Conservation (phyloP, 148 eudicot genomes). For the Persicaria maculosa region DNA sequence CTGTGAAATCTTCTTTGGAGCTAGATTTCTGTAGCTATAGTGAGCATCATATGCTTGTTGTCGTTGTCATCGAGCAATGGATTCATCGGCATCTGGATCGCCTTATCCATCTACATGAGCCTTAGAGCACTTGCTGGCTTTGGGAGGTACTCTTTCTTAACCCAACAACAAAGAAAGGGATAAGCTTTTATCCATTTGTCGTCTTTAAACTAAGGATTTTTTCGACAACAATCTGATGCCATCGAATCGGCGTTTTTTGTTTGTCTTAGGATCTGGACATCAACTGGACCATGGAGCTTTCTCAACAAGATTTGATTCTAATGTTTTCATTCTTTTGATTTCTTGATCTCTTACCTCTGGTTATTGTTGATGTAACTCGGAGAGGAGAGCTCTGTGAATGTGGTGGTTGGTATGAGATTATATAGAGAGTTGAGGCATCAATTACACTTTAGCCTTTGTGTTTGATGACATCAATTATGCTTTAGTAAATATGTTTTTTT, state of each 20-base stretch:
- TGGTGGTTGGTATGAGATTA: too few relatives aligned
- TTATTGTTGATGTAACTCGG: too few relatives aligned
- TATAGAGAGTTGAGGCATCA: too few relatives aligned
- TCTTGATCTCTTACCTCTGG: background rate
- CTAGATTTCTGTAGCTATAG: conserved; percentile 26
- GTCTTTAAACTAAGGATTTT: too few relatives aligned
- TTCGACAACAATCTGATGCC: too few relatives aligned
- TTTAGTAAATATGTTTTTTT: too few relatives aligned
- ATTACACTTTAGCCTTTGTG: too few relatives aligned
- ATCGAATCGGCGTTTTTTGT: background rate
- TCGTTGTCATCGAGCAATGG: conserved; percentile 28
- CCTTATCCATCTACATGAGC: conserved; percentile 35
- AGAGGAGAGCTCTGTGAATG: too few relatives aligned
- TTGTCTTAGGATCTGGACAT: conserved; percentile 18
- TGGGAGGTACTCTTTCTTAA: conserved; percentile 26
- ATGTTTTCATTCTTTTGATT: background rate
- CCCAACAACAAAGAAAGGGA: too few relatives aligned
- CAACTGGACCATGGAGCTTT: conserved; percentile 16
- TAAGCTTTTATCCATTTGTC: too few relatives aligned
- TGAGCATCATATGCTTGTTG: conserved; percentile 30
- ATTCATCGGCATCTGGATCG: conserved; percentile 41
- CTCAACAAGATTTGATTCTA: conserved; percentile 7
- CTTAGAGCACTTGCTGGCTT: conserved; percentile 37
- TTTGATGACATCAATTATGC: too few relatives aligned
- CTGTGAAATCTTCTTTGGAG: background rate